A percentile compares a stretch with the other conserved stretches of the same genome.
Conservation (phyloP, 2,329 filamentous ascomycete genomes). For the Stylonectria norvegica region DNA sequence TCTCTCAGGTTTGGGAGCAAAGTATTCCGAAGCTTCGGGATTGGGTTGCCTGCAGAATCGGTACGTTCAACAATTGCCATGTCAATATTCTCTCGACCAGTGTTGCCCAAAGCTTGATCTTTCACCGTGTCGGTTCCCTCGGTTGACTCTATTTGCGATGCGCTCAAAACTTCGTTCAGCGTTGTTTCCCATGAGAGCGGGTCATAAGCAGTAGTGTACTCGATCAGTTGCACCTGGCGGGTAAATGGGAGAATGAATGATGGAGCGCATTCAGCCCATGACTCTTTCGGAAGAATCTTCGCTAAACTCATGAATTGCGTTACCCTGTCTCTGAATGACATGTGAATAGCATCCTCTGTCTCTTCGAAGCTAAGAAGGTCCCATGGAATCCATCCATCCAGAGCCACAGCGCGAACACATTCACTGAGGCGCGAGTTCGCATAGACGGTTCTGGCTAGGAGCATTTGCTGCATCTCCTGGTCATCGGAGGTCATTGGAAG, state of each 20-base stretch:
- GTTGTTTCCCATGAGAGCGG: background rate
- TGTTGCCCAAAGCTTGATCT: too few relatives aligned
- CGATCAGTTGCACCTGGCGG: constrained; percentile 1
- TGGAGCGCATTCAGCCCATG: background rate
- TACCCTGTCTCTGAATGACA: too few relatives aligned
- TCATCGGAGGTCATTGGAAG: constrained; percentile 1
- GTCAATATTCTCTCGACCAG: background rate
- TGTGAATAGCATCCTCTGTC: too few relatives aligned
- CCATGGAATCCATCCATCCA: too few relatives aligned
- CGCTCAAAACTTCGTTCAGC: background rate
- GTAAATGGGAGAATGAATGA: constrained; percentile 3
- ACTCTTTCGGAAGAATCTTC: background rate
- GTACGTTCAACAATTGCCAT: too few relatives aligned
- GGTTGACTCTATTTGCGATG: background rate
- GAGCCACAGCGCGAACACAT: background rate
- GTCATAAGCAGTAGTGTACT: rapidly evolving
- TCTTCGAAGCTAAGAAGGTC: too few relatives aligned
- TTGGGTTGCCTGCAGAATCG: background rate
- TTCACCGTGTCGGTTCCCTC: background rate
- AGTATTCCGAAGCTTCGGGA: background rate
- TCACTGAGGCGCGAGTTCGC: constrained; percentile 1
- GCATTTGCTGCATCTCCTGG: background rate
- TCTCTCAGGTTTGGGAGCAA: constrained; percentile 3
- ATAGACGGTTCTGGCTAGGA: background rate
- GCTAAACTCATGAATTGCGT: background rate